phyloP scores from a whole-genome alignment of 1,284 basidiomycete genomes.

The Austroboletus novae-zelandiae region DNA sequence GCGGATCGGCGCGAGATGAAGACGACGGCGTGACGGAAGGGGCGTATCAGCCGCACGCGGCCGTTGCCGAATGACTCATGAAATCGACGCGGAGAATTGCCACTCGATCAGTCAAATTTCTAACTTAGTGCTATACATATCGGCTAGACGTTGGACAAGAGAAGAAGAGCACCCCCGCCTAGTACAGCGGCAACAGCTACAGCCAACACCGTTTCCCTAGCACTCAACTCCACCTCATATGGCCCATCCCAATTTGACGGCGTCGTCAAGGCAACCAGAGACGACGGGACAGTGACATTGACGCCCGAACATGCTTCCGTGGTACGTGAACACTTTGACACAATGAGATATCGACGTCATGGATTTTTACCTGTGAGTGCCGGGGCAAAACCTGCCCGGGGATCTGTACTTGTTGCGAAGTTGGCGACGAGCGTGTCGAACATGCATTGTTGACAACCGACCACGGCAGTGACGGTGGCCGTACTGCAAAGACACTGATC shows the following conservation, averaged over 20 bases:
- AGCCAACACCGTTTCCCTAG: constrained; percentile 41
- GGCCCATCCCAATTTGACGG: constrained; percentile 62
- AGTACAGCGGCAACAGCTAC: constrained; percentile 48
- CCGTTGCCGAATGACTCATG: no score
- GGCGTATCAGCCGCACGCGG: no score
- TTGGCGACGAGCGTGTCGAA: constrained; percentile 49
- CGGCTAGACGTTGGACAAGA: constrained; percentile 50
- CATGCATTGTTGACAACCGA: constrained; percentile 62
- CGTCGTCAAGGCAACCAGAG: constrained; percentile 41
- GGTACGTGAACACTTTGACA: background rate
- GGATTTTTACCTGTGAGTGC: constrained; percentile 46
- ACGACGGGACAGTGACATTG: constrained; percentile 38
- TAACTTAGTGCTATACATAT: no score
- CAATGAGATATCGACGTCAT: background rate
- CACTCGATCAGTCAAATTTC: background rate
- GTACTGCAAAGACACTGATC: constrained; percentile 52
- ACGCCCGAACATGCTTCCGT: constrained; percentile 43
- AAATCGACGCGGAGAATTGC: no score
- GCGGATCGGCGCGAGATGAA: no score
- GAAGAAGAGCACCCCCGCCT: constrained; percentile 42
- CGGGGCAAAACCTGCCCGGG: constrained; percentile 52
- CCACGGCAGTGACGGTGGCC: constrained; percentile 40
- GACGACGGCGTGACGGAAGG: no score
- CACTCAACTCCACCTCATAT: constrained; percentile 43
- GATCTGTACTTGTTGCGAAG: constrained; percentile 48